Base-by-base conservation (phyloP, 2,329 filamentous ascomycete species). In the Pseudogymnoascus sp. region DNA sequence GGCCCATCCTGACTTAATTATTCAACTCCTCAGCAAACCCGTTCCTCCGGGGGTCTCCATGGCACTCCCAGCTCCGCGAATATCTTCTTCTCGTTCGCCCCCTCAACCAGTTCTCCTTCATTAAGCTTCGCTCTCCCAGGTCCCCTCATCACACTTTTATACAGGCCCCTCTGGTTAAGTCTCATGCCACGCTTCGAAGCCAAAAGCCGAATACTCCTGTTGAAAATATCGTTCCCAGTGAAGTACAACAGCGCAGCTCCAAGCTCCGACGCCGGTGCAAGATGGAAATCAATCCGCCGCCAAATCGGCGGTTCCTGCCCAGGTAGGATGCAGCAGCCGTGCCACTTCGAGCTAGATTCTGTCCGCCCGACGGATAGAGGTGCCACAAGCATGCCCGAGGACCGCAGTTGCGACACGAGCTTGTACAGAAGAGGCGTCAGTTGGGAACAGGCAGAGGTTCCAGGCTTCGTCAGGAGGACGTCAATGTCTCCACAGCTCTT, bases 221-320 rank as follows among this genome's bases (percentile, higher is more conserved):
- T 97, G 76, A 97, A 97, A 34, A 96, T 88, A 70, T 96, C 92
- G 67, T 97, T 94, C 1, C 93, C 93, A 0, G 93, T 97, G 70
- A 97, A 97, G 70, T 97, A 97, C n/a, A 97, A 81, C 64, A 97
- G 72, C 0, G 92, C 91, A 0, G 90, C 92, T 1, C 93, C 93
- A 58, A 91, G 79, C 72, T 96, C 87, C 1, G 82, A 78, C 66
- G 86, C 85, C 0, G 92, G 91, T 0, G 96, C 92, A 3, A 95
- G 81, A 1, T 97, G 77, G 18, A 97, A 81, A 70, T 97, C 92
- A 63, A 97, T 87, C 1, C 91, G 83, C 7, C 91, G 81, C 91
- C 91, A 96, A 0, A 82, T 71, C 0, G 77, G 76, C 3, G 69
- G 70, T 58, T 74, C 72, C n/a, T 66, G 63, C 61, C 28, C 72